Base-by-base conservation (phyloP, 208 protist species). In the Leishmania martiniquensis region DNA sequence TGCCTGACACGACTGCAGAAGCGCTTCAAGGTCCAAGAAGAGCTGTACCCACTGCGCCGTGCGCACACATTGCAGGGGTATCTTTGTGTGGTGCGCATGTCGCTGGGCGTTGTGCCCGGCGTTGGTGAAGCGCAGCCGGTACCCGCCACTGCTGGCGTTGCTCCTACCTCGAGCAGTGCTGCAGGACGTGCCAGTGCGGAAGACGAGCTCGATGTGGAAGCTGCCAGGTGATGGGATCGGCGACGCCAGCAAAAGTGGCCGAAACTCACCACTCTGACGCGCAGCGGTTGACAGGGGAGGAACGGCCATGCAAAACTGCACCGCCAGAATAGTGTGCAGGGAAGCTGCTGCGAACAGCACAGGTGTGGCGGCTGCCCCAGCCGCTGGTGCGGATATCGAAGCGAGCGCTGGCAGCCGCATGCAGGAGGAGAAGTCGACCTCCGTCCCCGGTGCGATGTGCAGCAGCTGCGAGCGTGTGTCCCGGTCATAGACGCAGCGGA, bases 391-490 rank as follows among this genome's bases (percentile, higher is more conserved):
- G 65, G 51, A n/a, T 59, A 29, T 25, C 72, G 44, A 10, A 65
- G 54, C 37, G 0, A 66, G 71, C 17, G 59, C 70, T 20, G 77
- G 60, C 12, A 77, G 79, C 25, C 78, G 78, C 74, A 92, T 37
- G 32, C 54, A 80, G 9, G 75, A 17, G 42, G 80, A 69, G 71
- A 97, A 94, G 52, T 87, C 85, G 1, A 89, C 89, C 29, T 82
- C 83, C 4, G 86, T 80, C 0, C 82, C 80, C 3, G 88, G 85
- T 0, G 85, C 60, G 29, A 95, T 90, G 76, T 88, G 86, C 34
- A 97, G 83, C 37, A 97, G 69, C 84, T 93, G 91, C 5, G 93
- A 97, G 55, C 79, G 89, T 9, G 88, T 94, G 67, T 72, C 71
- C 29, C 82, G 84, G 80, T 95, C 90, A 81, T 93, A 97, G 74